Percentiles rank a stretch among this genome's conserved stretches.
Evolutionary conservation across 2,329 filamentous ascomycete genomes (phyloP).

Genomic region (Stemphylium lycopersici): DNA sequence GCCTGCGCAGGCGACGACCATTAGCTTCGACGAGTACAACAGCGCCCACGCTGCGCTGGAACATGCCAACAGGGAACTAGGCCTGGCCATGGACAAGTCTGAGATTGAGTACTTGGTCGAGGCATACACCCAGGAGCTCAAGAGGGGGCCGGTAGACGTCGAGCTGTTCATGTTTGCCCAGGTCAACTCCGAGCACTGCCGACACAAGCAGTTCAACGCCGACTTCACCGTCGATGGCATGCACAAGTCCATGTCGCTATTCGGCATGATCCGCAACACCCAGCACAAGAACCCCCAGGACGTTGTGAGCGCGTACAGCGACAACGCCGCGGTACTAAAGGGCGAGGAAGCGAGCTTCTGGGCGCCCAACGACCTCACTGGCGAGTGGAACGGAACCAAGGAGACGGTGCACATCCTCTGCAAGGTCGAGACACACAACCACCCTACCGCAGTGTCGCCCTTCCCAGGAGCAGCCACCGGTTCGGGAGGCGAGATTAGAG

Average conservation of each 20-base stretch:
- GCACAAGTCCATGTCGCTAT: conserved; percentile 78
- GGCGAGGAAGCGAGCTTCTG: conserved; percentile 77
- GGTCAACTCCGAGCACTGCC: conserved; percentile 95
- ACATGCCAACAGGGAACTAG: conserved; percentile 82
- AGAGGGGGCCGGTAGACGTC: conserved; percentile 78
- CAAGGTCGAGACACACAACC: conserved; percentile 98
- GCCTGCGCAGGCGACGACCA: conserved; percentile 70
- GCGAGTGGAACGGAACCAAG: conserved; percentile 85
- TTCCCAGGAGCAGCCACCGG: conserved; percentile 94
- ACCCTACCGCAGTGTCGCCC: conserved; percentile 93
- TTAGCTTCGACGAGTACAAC: conserved; percentile 70
- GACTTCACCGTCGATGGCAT: conserved; percentile 93
- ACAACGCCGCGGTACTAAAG: conserved; percentile 92
- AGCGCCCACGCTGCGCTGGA: conserved; percentile 75
- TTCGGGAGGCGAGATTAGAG: conserved; percentile 92
- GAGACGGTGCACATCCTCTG: conserved; percentile 86
- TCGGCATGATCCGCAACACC: conserved; percentile 96
- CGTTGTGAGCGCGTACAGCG: conserved; percentile 95
- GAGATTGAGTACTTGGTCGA: conserved; percentile 96
- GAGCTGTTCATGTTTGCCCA: conserved; percentile 99
- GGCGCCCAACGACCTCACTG: conserved; percentile 85
- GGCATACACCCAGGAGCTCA: conserved; percentile 70
- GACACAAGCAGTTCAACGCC: conserved; percentile 93
- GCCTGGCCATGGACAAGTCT: conserved; percentile 82
- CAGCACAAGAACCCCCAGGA: conserved; percentile 77